Evolutionary conservation across 495 filamentous ascomycete genomes (phyloP).

Genomic region (Letharia columbiana): DNA sequence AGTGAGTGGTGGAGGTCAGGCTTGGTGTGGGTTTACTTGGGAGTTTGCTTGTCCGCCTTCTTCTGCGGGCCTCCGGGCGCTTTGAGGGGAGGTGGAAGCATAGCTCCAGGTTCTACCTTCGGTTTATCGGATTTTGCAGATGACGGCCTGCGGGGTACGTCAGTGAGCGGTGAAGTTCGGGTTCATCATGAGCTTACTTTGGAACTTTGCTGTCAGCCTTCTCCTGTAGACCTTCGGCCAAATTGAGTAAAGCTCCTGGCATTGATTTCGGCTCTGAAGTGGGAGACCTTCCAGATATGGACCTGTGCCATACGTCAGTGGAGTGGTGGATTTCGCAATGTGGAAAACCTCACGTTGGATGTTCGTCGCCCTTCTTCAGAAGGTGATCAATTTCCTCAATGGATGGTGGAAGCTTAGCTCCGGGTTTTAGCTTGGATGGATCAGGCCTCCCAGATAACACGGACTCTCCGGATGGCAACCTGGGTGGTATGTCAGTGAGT

Average conservation of each 20-base stretch:
- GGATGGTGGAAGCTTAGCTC: constrained; percentile 1
- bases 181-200: neutral
- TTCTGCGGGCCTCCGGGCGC: neutral
- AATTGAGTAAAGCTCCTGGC: neutral
- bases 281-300: neutral
- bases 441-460: neutral
- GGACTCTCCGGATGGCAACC: neutral
- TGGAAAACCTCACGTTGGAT: neutral
- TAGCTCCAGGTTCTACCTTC: neutral
- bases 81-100: neutral
- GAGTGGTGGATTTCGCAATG: neutral
- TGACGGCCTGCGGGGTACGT: neutral
- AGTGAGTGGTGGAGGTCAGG: neutral
- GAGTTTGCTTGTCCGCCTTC: neutral
- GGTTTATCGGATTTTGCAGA: neutral
- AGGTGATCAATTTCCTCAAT: neutral
- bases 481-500: neutral
- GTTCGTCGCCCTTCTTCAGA: neutral
- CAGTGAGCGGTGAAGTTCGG: neutral
- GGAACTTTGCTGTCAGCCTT: neutral
- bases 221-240: neutral
- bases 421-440: neutral
- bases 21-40: neutral
- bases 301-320: neutral
- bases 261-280: neutral